Percentiles rank a stretch among this genome's conserved stretches.
Conservation (phyloP, 768 basidiomycete species). For the Leucocoprinus birnbaumii region DNA sequence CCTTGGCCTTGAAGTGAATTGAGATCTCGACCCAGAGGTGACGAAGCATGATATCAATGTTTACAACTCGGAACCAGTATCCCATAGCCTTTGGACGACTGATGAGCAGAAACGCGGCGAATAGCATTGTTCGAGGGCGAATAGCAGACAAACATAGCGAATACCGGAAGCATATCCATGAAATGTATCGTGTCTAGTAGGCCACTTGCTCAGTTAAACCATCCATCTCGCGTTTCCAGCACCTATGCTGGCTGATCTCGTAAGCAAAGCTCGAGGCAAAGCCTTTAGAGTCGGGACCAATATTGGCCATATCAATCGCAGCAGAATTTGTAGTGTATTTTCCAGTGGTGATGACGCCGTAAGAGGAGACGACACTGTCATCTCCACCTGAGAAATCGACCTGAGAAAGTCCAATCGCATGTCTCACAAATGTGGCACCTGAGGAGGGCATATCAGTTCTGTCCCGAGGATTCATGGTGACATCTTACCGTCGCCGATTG, state of each 20-base stretch:
- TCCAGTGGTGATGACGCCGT: slow-evolving; percentile 63
- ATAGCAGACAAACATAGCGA: too few species aligned
- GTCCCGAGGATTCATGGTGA: background rate
- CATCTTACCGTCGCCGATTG: slow-evolving; percentile 61
- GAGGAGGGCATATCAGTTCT: background rate
- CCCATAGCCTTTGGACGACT: too few species aligned
- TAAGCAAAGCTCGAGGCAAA: slow-evolving; percentile 58
- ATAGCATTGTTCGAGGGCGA: too few species aligned
- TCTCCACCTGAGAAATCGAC: slow-evolving; percentile 35
- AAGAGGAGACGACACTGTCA: slow-evolving; percentile 50
- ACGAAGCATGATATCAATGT: too few species aligned
- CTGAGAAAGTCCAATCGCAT: slow-evolving; percentile 42
- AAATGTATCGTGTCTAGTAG: slow-evolving; percentile 22
- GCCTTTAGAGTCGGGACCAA: slow-evolving; percentile 43
- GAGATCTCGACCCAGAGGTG: too few species aligned
- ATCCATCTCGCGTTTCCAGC: slow-evolving; percentile 59
- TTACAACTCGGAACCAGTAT: too few species aligned
- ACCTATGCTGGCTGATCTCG: slow-evolving; percentile 66
- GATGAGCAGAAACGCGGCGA: too few species aligned
- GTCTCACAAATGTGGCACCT: slow-evolving; percentile 49
- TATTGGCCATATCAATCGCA: slow-evolving; percentile 37
- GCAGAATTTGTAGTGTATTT: slow-evolving; percentile 40
- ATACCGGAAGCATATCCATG: too few species aligned
- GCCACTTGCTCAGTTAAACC: slow-evolving; percentile 54
- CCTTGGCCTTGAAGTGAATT: too few species aligned